Evolutionary conservation across 208 protist genomes (phyloP).

Genomic region (Trypanosoma cruzi): DNA sequence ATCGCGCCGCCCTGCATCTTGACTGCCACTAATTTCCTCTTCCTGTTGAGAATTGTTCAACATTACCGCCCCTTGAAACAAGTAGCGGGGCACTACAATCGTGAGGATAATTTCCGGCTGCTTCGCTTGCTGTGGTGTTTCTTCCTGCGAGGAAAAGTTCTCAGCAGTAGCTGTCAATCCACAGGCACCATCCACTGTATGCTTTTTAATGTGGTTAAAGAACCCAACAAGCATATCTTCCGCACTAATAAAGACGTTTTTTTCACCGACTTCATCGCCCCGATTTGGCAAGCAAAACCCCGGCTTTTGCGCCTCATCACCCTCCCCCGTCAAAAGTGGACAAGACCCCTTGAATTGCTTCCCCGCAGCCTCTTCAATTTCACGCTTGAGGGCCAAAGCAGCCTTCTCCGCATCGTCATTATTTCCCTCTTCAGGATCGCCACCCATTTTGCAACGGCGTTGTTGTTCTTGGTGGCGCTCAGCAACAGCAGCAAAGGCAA

Average conservation of each 20-base stretch:
- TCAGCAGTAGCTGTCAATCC: constrained; percentile 35
- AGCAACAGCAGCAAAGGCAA: constrained; percentile 66
- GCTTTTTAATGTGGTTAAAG: constrained; percentile 85
- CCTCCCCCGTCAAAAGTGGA: constrained; percentile 28
- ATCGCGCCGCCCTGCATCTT: neutral
- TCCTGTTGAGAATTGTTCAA: neutral
- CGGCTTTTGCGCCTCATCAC: constrained; percentile 14
- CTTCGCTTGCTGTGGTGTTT: constrained; percentile 4
- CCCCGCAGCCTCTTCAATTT: constrained; percentile 46
- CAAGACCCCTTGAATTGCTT: constrained; percentile 66
- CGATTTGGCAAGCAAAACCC: constrained; percentile 44
- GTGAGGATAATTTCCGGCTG: constrained; percentile 56
- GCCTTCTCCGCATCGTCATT: constrained; percentile 9
- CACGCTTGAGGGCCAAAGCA: constrained; percentile 18
- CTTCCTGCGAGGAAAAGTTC: constrained; percentile 11
- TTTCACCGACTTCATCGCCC: constrained; percentile 17
- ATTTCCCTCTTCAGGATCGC: constrained; percentile 28
- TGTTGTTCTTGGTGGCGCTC: constrained; percentile 5
- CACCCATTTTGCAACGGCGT: constrained; percentile 4
- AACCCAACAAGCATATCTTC: constrained; percentile 80
- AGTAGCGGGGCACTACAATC: constrained; percentile 75
- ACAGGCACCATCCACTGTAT: constrained; percentile 77
- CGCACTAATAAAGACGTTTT: constrained; percentile 47
- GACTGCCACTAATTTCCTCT: neutral
- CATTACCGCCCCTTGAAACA: constrained; percentile 44